Evolutionary conservation across 805 yeast genomes (phyloP).

Genomic region (Saccharomycopsis olivae): DNA sequence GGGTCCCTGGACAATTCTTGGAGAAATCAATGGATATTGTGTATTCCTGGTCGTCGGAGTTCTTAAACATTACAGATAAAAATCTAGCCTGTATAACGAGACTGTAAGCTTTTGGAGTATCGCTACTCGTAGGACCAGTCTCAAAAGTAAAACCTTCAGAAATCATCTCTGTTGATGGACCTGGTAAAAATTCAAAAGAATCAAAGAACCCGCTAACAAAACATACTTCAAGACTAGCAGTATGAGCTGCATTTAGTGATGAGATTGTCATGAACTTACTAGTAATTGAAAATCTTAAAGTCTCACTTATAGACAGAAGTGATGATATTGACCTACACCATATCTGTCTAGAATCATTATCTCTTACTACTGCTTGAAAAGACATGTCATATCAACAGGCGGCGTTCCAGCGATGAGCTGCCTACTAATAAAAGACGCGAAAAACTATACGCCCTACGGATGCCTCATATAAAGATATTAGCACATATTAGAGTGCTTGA

Average conservation of each 20-base stretch:
- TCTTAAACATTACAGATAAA: constrained; percentile 10
- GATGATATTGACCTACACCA: constrained; percentile 13
- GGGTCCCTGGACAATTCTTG: constrained; percentile 5
- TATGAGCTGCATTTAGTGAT: constrained; percentile 11
- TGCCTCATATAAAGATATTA: too few species aligned
- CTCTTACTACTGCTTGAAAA: constrained; percentile 10
- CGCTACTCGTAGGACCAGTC: neutral
- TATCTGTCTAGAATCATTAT: constrained; percentile 7
- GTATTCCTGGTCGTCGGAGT: constrained; percentile 8
- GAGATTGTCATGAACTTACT: constrained; percentile 5
- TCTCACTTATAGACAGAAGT: constrained; percentile 9
- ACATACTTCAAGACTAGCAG: constrained; percentile 7
- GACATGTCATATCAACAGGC: too few species aligned
- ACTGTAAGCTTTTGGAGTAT: too few species aligned
- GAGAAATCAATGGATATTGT: constrained; percentile 7
- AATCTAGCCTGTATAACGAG: constrained; percentile 12
- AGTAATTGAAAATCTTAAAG: constrained; percentile 10
- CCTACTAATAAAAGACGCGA: too few species aligned
- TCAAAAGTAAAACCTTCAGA: constrained; percentile 10
- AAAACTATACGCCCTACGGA: too few species aligned
- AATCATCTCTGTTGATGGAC: neutral
- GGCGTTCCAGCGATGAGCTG: too few species aligned
- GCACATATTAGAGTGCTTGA: too few species aligned
- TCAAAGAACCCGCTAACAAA: constrained; percentile 11
- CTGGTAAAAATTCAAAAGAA: neutral